Conservation (phyloP, 1,284 basidiomycete genomes). For the Cryptococcus maquisensis region DNA sequence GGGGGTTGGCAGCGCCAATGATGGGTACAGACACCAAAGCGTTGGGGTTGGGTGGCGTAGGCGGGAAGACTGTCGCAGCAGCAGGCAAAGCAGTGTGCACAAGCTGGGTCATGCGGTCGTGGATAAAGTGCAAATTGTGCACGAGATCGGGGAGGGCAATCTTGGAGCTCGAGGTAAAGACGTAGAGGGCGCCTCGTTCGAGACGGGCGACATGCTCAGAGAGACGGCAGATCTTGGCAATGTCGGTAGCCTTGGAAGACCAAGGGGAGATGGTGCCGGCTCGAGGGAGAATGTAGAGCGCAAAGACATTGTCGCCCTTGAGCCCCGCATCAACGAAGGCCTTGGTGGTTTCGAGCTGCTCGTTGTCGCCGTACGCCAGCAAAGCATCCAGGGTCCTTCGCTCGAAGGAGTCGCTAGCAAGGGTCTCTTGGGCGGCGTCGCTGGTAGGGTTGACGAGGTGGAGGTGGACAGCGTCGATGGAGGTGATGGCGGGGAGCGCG, state of each 20-base stretch:
- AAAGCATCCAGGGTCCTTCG: conserved; percentile 65
- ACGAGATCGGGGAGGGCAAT: conserved; percentile 46
- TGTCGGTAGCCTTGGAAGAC: conserved; percentile 98
- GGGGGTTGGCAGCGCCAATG: conserved; percentile 54
- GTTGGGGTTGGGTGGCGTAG: conserved; percentile 57
- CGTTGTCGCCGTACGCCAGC: conserved; percentile 81
- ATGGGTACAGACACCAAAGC: conserved; percentile 66
- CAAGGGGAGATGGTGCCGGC: conserved; percentile 81
- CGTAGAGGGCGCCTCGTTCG: conserved; percentile 76
- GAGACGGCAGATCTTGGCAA: conserved; percentile 80
- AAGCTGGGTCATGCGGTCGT: conserved; percentile 95
- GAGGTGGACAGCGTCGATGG: conserved; percentile 78
- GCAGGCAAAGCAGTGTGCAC: conserved; percentile 60
- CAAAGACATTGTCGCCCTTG: conserved; percentile 30
- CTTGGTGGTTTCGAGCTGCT: conserved; percentile 39
- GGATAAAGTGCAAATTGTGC: conserved; percentile 63
- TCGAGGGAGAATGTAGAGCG: conserved; percentile 73
- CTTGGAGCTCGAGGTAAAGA: conserved; percentile 57
- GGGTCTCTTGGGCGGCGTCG: conserved; percentile 52
- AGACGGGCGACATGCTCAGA: conserved; percentile 66
- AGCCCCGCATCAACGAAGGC: conserved; percentile 28
- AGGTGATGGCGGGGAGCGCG: conserved; percentile 56
- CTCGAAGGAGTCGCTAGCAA: conserved; percentile 55
- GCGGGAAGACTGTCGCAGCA: conserved; percentile 64
- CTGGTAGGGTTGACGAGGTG: conserved; percentile 73